Evolutionary conservation across 2,329 filamentous ascomycete species (phyloP).

Genomic region (Epichloe sibirici): DNA sequence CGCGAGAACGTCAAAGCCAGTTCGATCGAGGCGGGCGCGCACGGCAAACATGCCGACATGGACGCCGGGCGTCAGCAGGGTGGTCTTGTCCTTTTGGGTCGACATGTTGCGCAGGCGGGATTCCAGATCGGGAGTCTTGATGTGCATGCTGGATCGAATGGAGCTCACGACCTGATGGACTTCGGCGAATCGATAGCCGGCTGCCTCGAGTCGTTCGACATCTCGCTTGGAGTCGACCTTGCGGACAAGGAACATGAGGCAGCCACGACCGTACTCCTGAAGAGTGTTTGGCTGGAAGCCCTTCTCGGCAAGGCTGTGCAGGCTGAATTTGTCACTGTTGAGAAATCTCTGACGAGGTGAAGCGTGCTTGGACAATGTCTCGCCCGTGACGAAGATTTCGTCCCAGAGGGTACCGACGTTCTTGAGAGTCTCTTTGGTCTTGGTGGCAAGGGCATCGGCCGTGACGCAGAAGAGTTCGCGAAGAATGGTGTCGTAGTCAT

Average conservation of each 20-base stretch:
- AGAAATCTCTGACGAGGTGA: not conserved
- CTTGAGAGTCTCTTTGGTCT: conserved; percentile 49
- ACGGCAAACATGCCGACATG: conserved; percentile 48
- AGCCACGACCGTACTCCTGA: conserved; percentile 50
- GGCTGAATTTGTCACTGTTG: conserved; percentile 11
- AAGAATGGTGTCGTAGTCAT: conserved; percentile 65
- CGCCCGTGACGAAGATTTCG: conserved; percentile 58
- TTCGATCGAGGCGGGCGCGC: conserved; percentile 35
- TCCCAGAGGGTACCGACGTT: conserved; percentile 62
- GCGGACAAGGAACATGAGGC: conserved; percentile 69
- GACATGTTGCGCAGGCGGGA: conserved; percentile 52
- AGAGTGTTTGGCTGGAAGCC: conserved; percentile 15
- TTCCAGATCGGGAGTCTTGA: conserved; percentile 50
- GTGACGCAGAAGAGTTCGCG: conserved; percentile 75
- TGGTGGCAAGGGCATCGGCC: conserved; percentile 58
- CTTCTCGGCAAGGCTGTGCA: conserved; percentile 29
- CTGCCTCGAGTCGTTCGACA: conserved; percentile 50
- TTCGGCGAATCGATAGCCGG: conserved; percentile 68
- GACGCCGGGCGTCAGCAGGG: conserved; percentile 38
- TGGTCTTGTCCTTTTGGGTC: conserved; percentile 36
- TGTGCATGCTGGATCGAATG: conserved; percentile 63
- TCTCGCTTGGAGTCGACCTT: conserved; percentile 46
- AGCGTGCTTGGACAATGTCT: not conserved
- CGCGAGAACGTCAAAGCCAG: conserved; percentile 53
- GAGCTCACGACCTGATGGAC: conserved; percentile 54